Conservation (phyloP, 495 filamentous ascomycete species). For the Penicillium bovifimosum region DNA sequence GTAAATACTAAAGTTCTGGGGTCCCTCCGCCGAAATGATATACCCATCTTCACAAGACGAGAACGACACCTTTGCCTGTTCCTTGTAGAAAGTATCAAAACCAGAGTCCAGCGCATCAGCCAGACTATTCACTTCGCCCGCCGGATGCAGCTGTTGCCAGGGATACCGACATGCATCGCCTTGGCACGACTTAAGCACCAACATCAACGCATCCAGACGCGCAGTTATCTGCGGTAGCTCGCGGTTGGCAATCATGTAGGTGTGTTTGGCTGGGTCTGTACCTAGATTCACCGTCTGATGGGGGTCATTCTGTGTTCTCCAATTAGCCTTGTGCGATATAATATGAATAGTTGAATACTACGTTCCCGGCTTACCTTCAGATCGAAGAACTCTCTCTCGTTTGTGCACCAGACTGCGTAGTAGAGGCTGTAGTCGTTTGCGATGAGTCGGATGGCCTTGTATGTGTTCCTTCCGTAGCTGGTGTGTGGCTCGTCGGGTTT, state of each 20-base stretch:
- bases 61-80: constrained; percentile 49
- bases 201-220: constrained; percentile 52
- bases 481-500: constrained; percentile 13
- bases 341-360: too few relatives aligned
- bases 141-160: constrained; percentile 52
- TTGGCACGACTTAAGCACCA: constrained; percentile 58
- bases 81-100: constrained; percentile 55
- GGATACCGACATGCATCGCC: constrained; percentile 46
- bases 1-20: constrained; percentile 37
- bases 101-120: constrained; percentile 36
- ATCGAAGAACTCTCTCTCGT: constrained; percentile 55
- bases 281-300: constrained; percentile 51
- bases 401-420: constrained; percentile 57
- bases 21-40: constrained; percentile 54
- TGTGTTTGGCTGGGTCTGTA: constrained; percentile 12
- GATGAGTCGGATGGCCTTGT: constrained; percentile 53
- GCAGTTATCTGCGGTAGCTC: constrained; percentile 34
- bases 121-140: constrained; percentile 34
- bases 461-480: constrained; percentile 47
- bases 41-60: constrained; percentile 55
- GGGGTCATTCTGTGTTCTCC: constrained; percentile 41
- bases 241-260: constrained; percentile 20
- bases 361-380: constrained; percentile 33
- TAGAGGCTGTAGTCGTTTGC: constrained; percentile 48
- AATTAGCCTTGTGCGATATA: not conserved